Base-by-base conservation (phyloP, 2,329 filamentous ascomycete genomes). In the Domatiomyces globalis region DNA sequence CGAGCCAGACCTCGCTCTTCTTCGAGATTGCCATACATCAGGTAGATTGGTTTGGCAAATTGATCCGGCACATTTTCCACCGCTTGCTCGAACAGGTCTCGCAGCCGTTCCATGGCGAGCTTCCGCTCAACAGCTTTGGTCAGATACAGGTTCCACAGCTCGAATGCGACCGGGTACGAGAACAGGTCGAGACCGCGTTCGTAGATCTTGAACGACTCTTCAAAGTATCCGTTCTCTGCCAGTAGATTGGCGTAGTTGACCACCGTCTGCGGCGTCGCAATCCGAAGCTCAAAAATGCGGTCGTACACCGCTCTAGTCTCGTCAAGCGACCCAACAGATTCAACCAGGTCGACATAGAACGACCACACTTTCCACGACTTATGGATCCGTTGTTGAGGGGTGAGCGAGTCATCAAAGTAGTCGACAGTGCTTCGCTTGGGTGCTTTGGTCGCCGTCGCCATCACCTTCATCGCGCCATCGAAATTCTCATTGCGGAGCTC, bases 331-430 rank as follows among this genome's bases (percentile, higher is more conserved):
- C 85, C 84, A 29, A 95, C 89, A 66, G 88, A 95, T 67, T 98
- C 92, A 2, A 98, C 89, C 1, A 98, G 78, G 66, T 98, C 92
- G 43, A 98, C 89, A 62, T 98, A 98, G 73, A 98, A 98, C 69
- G 88, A 95, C 92, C 92, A 98, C 9, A 98, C 71, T 67, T 96
- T 98, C 92, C 92, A 98, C 65, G 87, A 95, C 74, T 98, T 98
- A 72, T 98, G 92, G 2, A 98, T 86, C 56, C 94, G 80, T 71
- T 96, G 92, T 66, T 98, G 92, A 3, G 92, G 90, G 1, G 87
- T 88, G 5, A 98, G 73, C 0, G 80, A 87, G 65, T 98, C 94
- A 65, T 98, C 92, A 63, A 96, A 98, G 66, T 96, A 98, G 71
- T 98, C 92, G n/a, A 98, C 88, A 1, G 82, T 94, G n/a, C 90